Evolutionary conservation across 2,329 filamentous ascomycete species (phyloP), one percentile per base, ranked within the genome.

Genomic region (Calonectria honghensis): DNA sequence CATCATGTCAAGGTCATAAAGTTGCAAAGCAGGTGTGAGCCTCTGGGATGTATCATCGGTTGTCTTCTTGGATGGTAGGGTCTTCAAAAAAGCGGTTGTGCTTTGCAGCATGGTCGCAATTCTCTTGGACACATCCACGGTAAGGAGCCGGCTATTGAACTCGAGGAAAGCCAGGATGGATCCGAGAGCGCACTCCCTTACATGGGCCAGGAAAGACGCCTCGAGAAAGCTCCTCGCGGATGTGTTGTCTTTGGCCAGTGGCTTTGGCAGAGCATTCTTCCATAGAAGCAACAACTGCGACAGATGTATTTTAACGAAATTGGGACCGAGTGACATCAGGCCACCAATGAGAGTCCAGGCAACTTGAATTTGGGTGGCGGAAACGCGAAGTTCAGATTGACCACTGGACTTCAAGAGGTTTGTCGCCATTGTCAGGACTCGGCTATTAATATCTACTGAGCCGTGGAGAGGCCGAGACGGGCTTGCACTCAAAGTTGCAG

Each of bases 221-320:
- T 99, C 97, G 10, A 98, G 88, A 66, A 95, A 90, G 76, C 94
- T 96, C 68, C 96, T 92, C 76, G 96, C 93, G 0, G 94, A 92
- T 66, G 95, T 95, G 78, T 97, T 97, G 79, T 98, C 96, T 83
- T 96, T 97, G 41, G 95, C 93, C n/a, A 98, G 86, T 7, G 97
- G 96, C 81, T 97, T 98, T 0, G 97, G 96, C 14, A 99, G 89
- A 0, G 97, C 96, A 84, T 98, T 99, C 85, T 98, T 98, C 97
- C 97, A 99, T 9, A 99, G 88, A 11, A 99, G 88, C 71, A 99
- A 92, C 29, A 99, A 89, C 82, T 99, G 97, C 3, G 96, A 96
- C 10, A 99, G 90, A 85, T 99, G 97, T 31, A 98, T 98, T 86
- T 99, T 99, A 85, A 98, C 96, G 84, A 99, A 99, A 84, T 98